Evolutionary conservation across 176 grass and related monocot species (phyloP), one percentile per base, ranked within the genome.

Genomic region (Paspalum vaginatum): DNA sequence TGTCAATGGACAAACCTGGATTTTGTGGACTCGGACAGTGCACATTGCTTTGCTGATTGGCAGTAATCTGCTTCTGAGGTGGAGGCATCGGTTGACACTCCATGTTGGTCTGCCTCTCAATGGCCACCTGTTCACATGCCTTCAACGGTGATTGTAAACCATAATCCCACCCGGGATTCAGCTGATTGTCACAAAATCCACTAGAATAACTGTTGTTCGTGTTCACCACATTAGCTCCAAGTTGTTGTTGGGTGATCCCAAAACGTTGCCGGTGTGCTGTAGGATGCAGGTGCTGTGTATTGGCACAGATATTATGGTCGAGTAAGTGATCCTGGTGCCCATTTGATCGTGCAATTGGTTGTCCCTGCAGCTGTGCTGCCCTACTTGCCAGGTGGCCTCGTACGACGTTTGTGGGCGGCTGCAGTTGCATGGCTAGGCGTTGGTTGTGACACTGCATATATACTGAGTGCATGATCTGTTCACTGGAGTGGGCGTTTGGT

Each of bases 1-100:
- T n/a, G 15, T 63, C 7, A 70, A 54, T n/a, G 59, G 11, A 47
- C 15, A 24, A 47, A 85, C 83, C 83, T 72, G 39, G 22, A 72
- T 11, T 44, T 38, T 85, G 83, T 62, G 37, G 47, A 15, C 22
- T 78, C 11, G 45, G 27, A 61, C 61, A 42, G 25, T 16, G 18
- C 6, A 9, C 15, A 75, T 54, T 52, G 61, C 52, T 55, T 66
- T 67, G 52, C 45, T 81, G 51, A 50, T 63, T 47, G 22, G 26
- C 2, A 6, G 42, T 8, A 43, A n/a, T 52, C 56, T 51, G 52
- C 26, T 26, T 15, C 12, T n/a, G 52, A n/a, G 50, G 10, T 10
- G 20, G 77, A 42, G 51, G 10, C 7, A 74, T 42, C 40, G 7
- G 62, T 4, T 68, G 27, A 43, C 50, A 41, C 42, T 46, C 63